phyloP scores from a whole-genome alignment of 257 asterid species.

The Solanum virginianum region DNA sequence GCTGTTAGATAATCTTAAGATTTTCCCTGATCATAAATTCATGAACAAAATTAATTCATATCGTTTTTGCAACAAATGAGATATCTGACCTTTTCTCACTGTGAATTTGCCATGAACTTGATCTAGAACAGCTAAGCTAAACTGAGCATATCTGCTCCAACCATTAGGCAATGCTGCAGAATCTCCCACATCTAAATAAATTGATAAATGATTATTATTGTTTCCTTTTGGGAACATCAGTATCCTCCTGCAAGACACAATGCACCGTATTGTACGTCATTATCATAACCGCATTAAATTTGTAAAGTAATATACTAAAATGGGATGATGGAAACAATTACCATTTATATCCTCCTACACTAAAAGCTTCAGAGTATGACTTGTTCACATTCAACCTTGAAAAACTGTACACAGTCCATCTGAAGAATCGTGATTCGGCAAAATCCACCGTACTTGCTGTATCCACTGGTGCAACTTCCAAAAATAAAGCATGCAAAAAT shows the following conservation, averaged over 20 bases:
- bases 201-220: constrained; percentile 47
- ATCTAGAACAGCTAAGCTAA: constrained; percentile 53
- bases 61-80: not conserved
- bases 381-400: constrained; percentile 45
- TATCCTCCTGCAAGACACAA: constrained; percentile 52
- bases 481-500: not conserved
- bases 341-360: constrained; percentile 52
- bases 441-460: constrained; percentile 20
- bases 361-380: constrained; percentile 38
- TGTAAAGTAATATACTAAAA: not conserved
- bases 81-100: constrained; percentile 34
- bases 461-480: constrained; percentile 34
- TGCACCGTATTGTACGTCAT: not conserved
- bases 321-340: not conserved
- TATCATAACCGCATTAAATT: not conserved
- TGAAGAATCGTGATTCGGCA: constrained; percentile 30
- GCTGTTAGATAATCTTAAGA: not conserved
- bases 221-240: constrained; percentile 70
- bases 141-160: constrained; percentile 73
- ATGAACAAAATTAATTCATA: not conserved
- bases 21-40: not conserved
- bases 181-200: constrained; percentile 72
- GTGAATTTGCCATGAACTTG: constrained; percentile 52
- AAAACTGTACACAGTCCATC: constrained; percentile 47
- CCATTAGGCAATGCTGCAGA: constrained; percentile 48